phyloP scores from a whole-genome alignment of 2,329 filamentous ascomycete species.

The Ascochyta rabiei region DNA sequence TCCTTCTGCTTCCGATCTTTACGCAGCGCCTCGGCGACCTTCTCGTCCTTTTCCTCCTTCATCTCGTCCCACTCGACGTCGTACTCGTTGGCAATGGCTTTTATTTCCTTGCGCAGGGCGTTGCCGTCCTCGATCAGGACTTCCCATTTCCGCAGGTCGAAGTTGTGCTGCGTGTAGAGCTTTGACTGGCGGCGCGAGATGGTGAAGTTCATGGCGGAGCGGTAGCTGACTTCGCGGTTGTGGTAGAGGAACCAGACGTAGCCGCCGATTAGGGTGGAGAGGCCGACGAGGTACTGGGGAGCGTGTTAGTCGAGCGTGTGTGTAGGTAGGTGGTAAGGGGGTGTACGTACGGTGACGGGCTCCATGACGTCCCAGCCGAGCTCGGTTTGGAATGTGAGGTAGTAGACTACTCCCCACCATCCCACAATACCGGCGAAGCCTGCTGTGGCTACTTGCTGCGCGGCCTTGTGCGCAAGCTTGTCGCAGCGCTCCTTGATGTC shows the following conservation, averaged over 20 bases:
- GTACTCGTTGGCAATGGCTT: constrained; percentile 80
- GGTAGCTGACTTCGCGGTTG: constrained; percentile 86
- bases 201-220: constrained; percentile 84
- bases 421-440: constrained; percentile 74
- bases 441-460: constrained; percentile 77
- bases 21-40: constrained; percentile 59
- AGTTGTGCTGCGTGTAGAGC: constrained; percentile 76
- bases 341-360: constrained; percentile 68
- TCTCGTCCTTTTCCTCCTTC: constrained; percentile 71
- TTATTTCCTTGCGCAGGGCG: constrained; percentile 76
- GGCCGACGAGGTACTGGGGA: constrained; percentile 73
- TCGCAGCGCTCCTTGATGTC: constrained; percentile 84
- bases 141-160: constrained; percentile 81
- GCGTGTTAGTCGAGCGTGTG: background rate
- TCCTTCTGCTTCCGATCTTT: constrained; percentile 53
- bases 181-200: constrained; percentile 77
- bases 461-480: constrained; percentile 73
- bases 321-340: background rate
- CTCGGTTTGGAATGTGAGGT: constrained; percentile 70
- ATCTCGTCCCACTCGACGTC: constrained; percentile 88
- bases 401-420: constrained; percentile 85
- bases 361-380: constrained; percentile 91
- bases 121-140: constrained; percentile 80
- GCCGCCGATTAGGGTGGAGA: constrained; percentile 83
- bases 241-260: constrained; percentile 96